Conservation (phyloP, 352 stramenopile genomes). For the Phytophthora brassicae region DNA sequence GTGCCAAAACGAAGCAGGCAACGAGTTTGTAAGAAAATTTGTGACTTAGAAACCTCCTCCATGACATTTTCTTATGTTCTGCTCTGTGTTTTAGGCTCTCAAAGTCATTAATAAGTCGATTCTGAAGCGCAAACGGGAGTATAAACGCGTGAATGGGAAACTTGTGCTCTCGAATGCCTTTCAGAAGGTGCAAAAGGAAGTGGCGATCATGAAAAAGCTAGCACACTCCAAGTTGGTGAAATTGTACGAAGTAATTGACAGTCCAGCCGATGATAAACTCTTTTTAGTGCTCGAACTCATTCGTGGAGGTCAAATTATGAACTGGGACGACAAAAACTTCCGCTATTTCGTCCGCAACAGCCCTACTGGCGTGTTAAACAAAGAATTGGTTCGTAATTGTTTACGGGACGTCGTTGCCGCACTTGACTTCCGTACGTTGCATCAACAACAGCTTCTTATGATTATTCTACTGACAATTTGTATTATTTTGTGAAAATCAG, state of each 20-base stretch:
- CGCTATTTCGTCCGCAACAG: slow-evolving; percentile 47
- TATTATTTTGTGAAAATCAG: slow-evolving; percentile 25
- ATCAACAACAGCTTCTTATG: background rate
- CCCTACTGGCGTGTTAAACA: slow-evolving; percentile 31
- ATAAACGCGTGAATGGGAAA: slow-evolving; percentile 75
- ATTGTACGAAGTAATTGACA: slow-evolving; percentile 84
- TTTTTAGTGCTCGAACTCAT: slow-evolving; percentile 85
- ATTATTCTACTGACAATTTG: background rate
- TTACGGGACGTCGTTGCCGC: slow-evolving; percentile 77
- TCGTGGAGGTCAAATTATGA: slow-evolving; percentile 79
- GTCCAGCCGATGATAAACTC: slow-evolving; percentile 71
- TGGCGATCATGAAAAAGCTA: slow-evolving; percentile 87
- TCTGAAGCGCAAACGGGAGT: slow-evolving; percentile 82
- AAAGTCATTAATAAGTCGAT: slow-evolving; percentile 89
- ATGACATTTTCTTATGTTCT: background rate
- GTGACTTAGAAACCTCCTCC: background rate
- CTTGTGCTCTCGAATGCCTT: slow-evolving; percentile 81
- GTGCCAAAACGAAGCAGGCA: slow-evolving; percentile 47
- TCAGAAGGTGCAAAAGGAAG: slow-evolving; percentile 78
- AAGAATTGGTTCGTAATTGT: slow-evolving; percentile 53
- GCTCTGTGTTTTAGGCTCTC: slow-evolving; percentile 48
- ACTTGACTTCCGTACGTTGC: slow-evolving; percentile 68
- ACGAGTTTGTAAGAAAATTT: slow-evolving; percentile 48
- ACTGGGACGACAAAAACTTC: slow-evolving; percentile 78
- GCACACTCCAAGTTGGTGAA: slow-evolving; percentile 66